Percentiles rank a stretch among this genome's conserved stretches.
phyloP scores from a whole-genome alignment of 257 asterid genomes.

The Rehmannia glutinosa region DNA sequence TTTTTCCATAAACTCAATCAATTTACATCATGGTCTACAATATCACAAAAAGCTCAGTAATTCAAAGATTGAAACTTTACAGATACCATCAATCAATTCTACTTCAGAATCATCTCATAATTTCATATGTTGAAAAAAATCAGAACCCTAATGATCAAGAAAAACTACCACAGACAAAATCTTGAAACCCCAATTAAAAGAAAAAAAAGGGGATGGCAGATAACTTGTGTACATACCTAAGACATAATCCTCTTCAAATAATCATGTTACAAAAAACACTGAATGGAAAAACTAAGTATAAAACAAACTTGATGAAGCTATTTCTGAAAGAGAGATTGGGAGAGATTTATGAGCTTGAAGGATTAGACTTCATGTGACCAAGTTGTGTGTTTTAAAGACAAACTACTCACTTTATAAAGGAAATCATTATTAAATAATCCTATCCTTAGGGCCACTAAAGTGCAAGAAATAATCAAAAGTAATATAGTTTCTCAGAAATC shows the following conservation, averaged over 20 bases:
- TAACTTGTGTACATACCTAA: constrained; percentile 7
- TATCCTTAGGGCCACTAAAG: constrained; percentile 28
- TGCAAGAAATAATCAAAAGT: too few relatives aligned
- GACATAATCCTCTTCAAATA: not conserved
- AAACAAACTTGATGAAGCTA: too few relatives aligned
- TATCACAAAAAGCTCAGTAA: not conserved
- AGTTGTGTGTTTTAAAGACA: constrained; percentile 14
- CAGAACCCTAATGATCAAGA: constrained; percentile 10
- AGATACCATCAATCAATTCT: not conserved
- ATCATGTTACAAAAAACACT: not conserved
- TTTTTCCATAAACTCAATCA: not conserved
- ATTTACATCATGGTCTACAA: not conserved
- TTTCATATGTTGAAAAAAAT: too few relatives aligned
- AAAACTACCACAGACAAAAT: not conserved
- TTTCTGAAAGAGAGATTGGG: too few relatives aligned
- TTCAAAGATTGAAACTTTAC: not conserved
- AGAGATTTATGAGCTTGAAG: constrained; percentile 7
- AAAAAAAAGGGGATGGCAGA: not conserved
- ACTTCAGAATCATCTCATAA: too few relatives aligned
- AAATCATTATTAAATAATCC: constrained; percentile 19
- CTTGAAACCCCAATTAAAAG: not conserved
- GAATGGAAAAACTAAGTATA: too few relatives aligned
- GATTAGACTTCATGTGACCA: constrained; percentile 32
- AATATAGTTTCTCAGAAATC: too few relatives aligned
- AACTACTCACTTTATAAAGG: not conserved